phyloP scores from a whole-genome alignment of 345 rosid species.

The Zanthoxylum bungeanum region DNA sequence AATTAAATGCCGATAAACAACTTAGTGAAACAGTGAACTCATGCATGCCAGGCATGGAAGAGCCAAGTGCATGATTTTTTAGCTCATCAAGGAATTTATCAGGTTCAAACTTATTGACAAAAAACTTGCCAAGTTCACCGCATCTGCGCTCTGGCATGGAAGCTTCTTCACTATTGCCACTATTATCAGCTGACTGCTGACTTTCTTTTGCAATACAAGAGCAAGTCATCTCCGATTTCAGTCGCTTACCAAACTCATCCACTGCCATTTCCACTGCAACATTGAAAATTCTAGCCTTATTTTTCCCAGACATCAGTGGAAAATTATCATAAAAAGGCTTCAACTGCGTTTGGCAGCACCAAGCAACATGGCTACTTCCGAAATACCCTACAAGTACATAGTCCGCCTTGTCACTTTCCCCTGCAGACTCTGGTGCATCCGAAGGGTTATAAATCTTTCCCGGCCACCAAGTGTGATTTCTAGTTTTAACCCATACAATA shows the following conservation, averaged over 20 bases:
- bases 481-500: conserved; percentile 73
- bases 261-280: conserved; percentile 66
- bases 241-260: conserved; percentile 51
- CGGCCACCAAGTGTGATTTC: conserved; percentile 80
- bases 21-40: conserved; percentile 43
- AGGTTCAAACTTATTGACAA: conserved; percentile 45
- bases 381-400: conserved; percentile 47
- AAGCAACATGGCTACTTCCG: conserved; percentile 44
- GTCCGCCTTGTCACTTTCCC: conserved; percentile 22
- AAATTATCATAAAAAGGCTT: conserved; percentile 64
- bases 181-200: conserved; percentile 12
- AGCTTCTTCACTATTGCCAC: conserved; percentile 8
- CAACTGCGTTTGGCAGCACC: conserved; percentile 57
- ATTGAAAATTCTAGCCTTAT: conserved; percentile 43
- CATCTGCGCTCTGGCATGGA: conserved; percentile 9
- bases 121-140: conserved; percentile 36
- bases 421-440: conserved; percentile 26
- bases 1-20: conserved; percentile 54
- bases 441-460: conserved; percentile 60
- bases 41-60: conserved; percentile 38
- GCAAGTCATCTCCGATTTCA: conserved; percentile 60
- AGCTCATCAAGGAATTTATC: conserved; percentile 47
- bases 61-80: conserved; percentile 45
- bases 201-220: conserved; percentile 36
- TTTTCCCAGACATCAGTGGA: conserved; percentile 37